Base-by-base conservation (phyloP, 495 filamentous ascomycete species). In the Penicillium ochrochloron region DNA sequence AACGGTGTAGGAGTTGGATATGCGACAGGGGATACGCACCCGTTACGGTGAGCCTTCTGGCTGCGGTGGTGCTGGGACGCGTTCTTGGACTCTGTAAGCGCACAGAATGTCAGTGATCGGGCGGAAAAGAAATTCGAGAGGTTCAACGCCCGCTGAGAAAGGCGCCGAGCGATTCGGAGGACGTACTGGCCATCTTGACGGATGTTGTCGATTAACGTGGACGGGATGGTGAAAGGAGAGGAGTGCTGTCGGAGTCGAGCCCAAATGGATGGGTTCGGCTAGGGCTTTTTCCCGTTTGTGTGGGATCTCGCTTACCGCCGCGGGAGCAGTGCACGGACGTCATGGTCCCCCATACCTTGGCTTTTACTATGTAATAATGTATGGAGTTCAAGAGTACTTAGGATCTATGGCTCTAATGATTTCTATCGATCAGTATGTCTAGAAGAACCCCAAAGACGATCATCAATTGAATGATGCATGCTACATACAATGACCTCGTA, bases 11-110 rank as follows among this genome's bases (percentile, higher is more conserved):
- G 34, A 6, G 53, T 64, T 58, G 60, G 27, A 35, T 25, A 25
- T 56, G 53, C 64, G 59, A 61, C 2, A 29, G 57, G 55, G 65
- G 9, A 64, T 74, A 80, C 88, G 74, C 89, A 98, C 95, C 93
- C 95, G 86, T 97, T 97, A 78, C 87, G 87, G 90, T 97, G 94
- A 82, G 91, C 91, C 90, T 99, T 99, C 85, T 92, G 90, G 78
- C 84, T 87, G 86, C 92, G 89, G 83, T 98, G 97, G 85, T 97
- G 94, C 88, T 97, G 94, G 69, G 94, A 97, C 81, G 92, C 94
- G 88, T 97, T 97, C 92, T 97, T 97, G 64, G 94, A 97, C 88
- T 97, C 92, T 96, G 76, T 61, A 58, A 71, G 67, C 65, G 63
- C 70, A 70, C 66, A 46, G 53, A 63, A 62, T 65, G 77, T 74